Percentiles rank a stretch among this genome's conserved stretches.
Evolutionary conservation across 2,329 filamentous ascomycete species (phyloP).

Genomic region (Chalara sp.): DNA sequence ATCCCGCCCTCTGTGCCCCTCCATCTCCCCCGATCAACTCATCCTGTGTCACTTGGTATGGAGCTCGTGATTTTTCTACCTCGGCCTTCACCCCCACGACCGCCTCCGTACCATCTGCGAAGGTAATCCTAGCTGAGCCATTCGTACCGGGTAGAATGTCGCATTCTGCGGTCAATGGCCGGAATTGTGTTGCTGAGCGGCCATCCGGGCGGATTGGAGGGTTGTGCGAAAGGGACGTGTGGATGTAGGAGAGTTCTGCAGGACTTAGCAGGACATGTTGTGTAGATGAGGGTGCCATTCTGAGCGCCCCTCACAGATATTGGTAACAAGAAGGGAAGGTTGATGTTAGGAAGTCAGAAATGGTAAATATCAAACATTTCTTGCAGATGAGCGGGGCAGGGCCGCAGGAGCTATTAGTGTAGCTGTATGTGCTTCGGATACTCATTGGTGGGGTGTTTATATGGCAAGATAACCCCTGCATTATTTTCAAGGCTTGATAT

Average conservation of each 20-base stretch:
- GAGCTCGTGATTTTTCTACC: conserved; percentile 62
- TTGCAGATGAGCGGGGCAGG: no score
- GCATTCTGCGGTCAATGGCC: conserved; percentile 82
- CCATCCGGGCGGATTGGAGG: conserved; percentile 89
- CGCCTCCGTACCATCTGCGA: conserved; percentile 91
- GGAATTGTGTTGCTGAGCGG: conserved; percentile 77
- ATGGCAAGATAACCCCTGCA: no score
- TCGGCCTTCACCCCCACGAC: conserved; percentile 95
- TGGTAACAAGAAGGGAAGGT: no score
- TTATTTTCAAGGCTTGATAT: no score
- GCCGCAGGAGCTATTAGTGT: no score
- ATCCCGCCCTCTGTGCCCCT: conserved; percentile 29
- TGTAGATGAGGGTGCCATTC: conserved; percentile 46
- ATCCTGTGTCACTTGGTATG: conserved; percentile 19
- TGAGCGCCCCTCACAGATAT: background rate
- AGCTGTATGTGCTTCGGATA: no score
- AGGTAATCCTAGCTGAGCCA: conserved; percentile 87
- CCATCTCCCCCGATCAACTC: conserved; percentile 19
- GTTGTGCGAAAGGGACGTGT: conserved; percentile 71
- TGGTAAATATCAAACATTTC: no score
- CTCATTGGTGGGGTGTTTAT: no score
- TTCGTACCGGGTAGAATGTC: conserved; percentile 85
- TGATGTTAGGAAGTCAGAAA: no score
- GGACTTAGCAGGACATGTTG: conserved; percentile 78
- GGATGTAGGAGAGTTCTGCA: conserved; percentile 92